A percentile compares a stretch with the other conserved stretches of the same genome.
Conservation (phyloP, 2,329 filamentous ascomycete genomes). For the Colletotrichum zoysiae region DNA sequence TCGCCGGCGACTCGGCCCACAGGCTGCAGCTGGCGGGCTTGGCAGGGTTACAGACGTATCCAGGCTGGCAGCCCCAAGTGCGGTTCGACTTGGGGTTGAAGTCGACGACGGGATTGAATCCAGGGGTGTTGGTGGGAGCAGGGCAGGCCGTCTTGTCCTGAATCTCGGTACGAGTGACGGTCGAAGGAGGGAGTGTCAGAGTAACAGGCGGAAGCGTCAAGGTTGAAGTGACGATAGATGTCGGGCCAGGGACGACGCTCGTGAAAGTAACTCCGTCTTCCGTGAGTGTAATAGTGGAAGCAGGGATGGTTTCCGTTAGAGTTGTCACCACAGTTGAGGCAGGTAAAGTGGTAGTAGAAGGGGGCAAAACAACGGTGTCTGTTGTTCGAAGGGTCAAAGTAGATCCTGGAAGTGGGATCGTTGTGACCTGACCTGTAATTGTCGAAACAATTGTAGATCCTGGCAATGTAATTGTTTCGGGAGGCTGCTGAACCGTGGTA, state of each 20-base stretch:
- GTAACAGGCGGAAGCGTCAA: conserved; percentile 47
- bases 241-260: conserved; percentile 46
- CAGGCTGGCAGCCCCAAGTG: conserved; percentile 67
- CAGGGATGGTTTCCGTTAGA: conserved; percentile 47
- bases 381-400: conserved; percentile 36
- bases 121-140: conserved; percentile 55
- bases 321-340: conserved; percentile 51
- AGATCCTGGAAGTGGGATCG: conserved; percentile 30
- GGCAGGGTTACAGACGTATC: conserved; percentile 64
- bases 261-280: conserved; percentile 48
- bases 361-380: conserved; percentile 42
- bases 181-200: conserved; percentile 47
- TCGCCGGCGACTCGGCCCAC: conserved; percentile 61
- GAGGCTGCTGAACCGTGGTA: conserved; percentile 5
- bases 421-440: conserved; percentile 41
- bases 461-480: conserved; percentile 20
- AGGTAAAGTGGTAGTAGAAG: conserved; percentile 44
- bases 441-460: conserved; percentile 15
- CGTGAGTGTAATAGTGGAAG: conserved; percentile 50
- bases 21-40: conserved; percentile 64
- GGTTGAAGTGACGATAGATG: conserved; percentile 40
- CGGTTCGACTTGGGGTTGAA: conserved; percentile 55
- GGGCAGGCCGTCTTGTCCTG: conserved; percentile 57
- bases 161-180: conserved; percentile 47
- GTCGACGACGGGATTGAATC: conserved; percentile 40